Percentiles rank a stretch among this genome's conserved stretches.
Evolutionary conservation across 2,329 filamentous ascomycete species (phyloP).

Genomic region (Ascochyta pisi): DNA sequence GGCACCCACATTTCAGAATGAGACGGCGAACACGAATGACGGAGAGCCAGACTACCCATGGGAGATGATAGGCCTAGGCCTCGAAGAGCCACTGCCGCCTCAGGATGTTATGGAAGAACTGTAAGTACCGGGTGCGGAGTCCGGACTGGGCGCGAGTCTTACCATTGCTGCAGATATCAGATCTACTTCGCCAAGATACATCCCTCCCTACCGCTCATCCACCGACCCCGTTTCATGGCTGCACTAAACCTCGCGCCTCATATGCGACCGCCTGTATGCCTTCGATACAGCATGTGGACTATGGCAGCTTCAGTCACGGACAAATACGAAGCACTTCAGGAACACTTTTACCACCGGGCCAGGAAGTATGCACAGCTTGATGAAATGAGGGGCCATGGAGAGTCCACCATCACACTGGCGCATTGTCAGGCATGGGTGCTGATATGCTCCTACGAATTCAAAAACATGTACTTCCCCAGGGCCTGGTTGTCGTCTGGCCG

Average conservation of each 20-base stretch:
- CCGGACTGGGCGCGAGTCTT: conserved; percentile 1
- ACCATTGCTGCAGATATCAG: conserved; percentile 64
- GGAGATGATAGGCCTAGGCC: conserved; percentile 83
- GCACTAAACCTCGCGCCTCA: conserved; percentile 89
- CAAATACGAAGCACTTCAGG: conserved; percentile 79
- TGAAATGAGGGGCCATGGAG: conserved; percentile 90
- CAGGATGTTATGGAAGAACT: conserved; percentile 85
- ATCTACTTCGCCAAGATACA: conserved; percentile 93
- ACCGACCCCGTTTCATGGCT: conserved; percentile 84
- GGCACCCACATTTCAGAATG: conserved; percentile 27
- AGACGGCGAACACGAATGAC: conserved; percentile 19
- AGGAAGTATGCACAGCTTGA: conserved; percentile 90
- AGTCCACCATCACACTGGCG: conserved; percentile 82
- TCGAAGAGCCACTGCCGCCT: conserved; percentile 81
- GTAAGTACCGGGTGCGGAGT: conserved; percentile 54
- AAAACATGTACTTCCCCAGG: conserved; percentile 94
- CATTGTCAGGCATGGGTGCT: conserved; percentile 87
- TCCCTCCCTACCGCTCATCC: conserved; percentile 84
- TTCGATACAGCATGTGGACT: conserved; percentile 97
- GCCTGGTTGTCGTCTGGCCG: conserved; percentile 93
- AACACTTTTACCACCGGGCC: conserved; percentile 87
- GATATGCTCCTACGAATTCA: conserved; percentile 87
- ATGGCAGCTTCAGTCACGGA: conserved; percentile 84
- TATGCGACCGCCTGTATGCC: conserved; percentile 82
- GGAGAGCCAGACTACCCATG: conserved; percentile 66